Base-by-base conservation (phyloP, 169 alveolate genomes). In the Cryptosporidium canis region DNA sequence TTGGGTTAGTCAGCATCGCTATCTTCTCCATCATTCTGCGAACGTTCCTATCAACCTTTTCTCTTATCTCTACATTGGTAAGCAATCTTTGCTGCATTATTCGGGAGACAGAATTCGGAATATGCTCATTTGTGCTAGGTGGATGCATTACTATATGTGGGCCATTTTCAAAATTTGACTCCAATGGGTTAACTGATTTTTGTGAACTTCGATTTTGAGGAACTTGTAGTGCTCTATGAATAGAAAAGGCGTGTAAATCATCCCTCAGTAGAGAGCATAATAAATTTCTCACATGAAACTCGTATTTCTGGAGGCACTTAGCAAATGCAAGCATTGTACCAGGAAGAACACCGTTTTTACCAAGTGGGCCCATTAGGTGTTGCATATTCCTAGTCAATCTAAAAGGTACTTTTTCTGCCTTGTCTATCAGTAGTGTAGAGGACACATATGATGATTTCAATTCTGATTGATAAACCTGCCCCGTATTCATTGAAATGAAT, bases 331-430 rank as follows among this genome's bases (percentile, higher is more conserved):
- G 91, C 93, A 94, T 94, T 1, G 92, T 94, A 2, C 94, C 96
- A 0, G 96, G 96, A 66, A 94, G 92, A 29, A 94, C 64, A 35
- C 96, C 96, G 45, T 90, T 90, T 44, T 94, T 92, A 5, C 96
- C 95, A 37, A 83, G 90, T 16, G 96, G 94, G 3, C 96, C 96
- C 45, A 94, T 93, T 68, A 94, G 45, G 35, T 71, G 33, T 67
- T 93, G 93, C 63, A 94, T 92, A 84, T 94, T 94, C 47, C 96
- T 82, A 1, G 96, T 94, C 21, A 94, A 83, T 35, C 96, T 77
- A 84, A 94, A 94, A 37, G 94, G 94, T 21, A 92, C 93, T 35
- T 63, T 77, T 47, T 77, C 87, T 31, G 72, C 41, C 29, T 45
- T 77, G 5, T 77, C 87, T 43, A 77, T 63, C 12, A 77, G 53